Evolutionary conservation across 2,329 filamentous ascomycete genomes (phyloP).

Genomic region (Lomentospora prolificans): DNA sequence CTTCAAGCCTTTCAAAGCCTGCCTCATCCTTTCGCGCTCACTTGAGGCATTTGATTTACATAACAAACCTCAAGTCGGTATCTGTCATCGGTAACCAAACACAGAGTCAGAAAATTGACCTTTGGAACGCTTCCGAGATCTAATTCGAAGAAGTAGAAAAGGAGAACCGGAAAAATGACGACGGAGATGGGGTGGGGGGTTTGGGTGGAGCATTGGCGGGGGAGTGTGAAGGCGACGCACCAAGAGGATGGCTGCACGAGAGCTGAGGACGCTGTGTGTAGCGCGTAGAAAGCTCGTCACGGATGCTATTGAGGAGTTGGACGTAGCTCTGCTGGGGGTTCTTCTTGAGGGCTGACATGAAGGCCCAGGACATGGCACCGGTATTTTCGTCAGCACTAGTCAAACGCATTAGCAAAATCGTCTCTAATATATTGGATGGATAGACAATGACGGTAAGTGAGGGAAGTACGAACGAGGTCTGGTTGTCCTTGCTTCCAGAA

Average conservation of each 20-base stretch:
- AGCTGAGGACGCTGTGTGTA: slow-evolving; percentile 95
- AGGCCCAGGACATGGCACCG: slow-evolving; percentile 97
- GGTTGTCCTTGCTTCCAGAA: slow-evolving; percentile 91
- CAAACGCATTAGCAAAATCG: slow-evolving; percentile 81
- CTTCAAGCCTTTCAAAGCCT: too few species aligned
- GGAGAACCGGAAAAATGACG: not conserved
- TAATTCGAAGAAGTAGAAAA: not conserved
- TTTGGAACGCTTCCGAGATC: not conserved
- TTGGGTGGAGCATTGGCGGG: slow-evolving; percentile 3
- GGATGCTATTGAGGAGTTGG: slow-evolving; percentile 89
- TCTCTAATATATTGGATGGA: slow-evolving; percentile 49
- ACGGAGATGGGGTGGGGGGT: not conserved
- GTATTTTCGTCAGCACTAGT: slow-evolving; percentile 32
- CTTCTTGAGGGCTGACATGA: slow-evolving; percentile 86
- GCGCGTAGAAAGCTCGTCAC: slow-evolving; percentile 78
- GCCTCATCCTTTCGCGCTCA: not conserved
- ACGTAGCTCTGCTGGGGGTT: slow-evolving; percentile 98
- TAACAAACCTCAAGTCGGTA: slow-evolving; percentile 4
- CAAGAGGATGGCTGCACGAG: slow-evolving; percentile 91
- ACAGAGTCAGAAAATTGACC: not conserved
- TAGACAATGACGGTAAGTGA: slow-evolving; percentile 2
- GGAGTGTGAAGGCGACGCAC: slow-evolving; percentile 42
- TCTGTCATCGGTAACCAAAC: not conserved
- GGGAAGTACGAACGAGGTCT: slow-evolving; percentile 65
- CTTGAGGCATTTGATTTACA: not conserved